A percentile compares a stretch with the other conserved stretches of the same genome.
Conservation (phyloP, 257 asterid species). For the Plantago ovata region DNA sequence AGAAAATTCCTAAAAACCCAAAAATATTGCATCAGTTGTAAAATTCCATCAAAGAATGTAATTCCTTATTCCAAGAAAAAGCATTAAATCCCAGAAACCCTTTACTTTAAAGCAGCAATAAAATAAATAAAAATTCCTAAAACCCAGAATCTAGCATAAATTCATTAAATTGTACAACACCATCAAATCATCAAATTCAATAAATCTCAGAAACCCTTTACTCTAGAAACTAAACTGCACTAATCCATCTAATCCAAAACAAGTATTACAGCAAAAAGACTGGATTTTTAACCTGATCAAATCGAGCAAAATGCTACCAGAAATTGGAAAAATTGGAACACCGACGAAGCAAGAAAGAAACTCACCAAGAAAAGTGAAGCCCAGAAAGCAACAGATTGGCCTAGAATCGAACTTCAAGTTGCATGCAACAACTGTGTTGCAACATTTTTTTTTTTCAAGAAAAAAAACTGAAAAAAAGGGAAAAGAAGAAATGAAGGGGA, state of each 20-base stretch:
- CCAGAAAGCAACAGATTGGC: slow-evolving; percentile 23
- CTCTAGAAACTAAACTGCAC: slow-evolving; percentile 1
- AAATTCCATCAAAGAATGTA: too few species aligned
- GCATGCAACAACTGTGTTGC: slow-evolving; percentile 43
- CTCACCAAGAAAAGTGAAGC: slow-evolving; percentile 28
- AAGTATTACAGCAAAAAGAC: slow-evolving; percentile 16
- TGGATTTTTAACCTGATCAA: slow-evolving; percentile 23
- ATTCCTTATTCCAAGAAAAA: too few species aligned
- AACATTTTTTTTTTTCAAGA: slow-evolving; percentile 17
- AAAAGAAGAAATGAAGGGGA: too few species aligned
- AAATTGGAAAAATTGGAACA: slow-evolving; percentile 12
- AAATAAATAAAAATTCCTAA: slow-evolving; percentile 17
- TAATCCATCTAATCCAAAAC: background rate
- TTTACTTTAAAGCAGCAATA: slow-evolving; percentile 16
- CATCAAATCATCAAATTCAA: slow-evolving; percentile 17
- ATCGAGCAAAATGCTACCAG: slow-evolving; percentile 29
- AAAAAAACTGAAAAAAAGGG: too few species aligned
- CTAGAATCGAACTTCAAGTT: slow-evolving; percentile 28
- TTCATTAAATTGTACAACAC: slow-evolving; percentile 17
- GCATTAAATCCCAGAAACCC: slow-evolving; percentile 9
- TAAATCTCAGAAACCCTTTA: background rate
- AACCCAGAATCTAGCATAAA: slow-evolving; percentile 25
- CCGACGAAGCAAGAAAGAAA: slow-evolving; percentile 6
- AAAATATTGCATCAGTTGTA: too few species aligned
- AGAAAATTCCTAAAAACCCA: too few species aligned